A percentile compares a stretch with the other conserved stretches of the same genome.
These are phyloP conservation scores for Epichloe elymi DNA, from an alignment of 2,329 filamentous ascomycete genomes.

Conservation along the genomic window DNA sequence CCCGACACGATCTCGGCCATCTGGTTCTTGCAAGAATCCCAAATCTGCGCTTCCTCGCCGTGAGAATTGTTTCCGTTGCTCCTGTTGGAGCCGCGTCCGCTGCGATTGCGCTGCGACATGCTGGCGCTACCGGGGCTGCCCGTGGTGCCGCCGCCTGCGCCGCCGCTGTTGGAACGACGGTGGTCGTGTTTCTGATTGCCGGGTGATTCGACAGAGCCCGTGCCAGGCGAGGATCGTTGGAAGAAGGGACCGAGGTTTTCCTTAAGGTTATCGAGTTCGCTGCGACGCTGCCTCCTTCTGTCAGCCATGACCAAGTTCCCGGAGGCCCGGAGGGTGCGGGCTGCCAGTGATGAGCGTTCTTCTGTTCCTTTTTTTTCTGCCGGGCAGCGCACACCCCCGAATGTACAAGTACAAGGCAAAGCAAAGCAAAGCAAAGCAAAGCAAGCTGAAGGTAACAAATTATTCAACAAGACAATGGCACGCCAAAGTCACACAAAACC, in stretches of 20 bases:
- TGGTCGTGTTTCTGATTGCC: constrained; percentile 7
- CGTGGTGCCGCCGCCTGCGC: neutral
- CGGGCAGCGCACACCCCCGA: no score
- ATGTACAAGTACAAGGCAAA: no score
- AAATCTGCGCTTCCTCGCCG: constrained; percentile 31
- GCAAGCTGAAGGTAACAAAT: no score
- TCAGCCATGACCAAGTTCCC: constrained; percentile 18
- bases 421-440: no score
- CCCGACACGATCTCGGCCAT: constrained; percentile 25
- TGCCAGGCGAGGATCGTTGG: constrained; percentile 13
- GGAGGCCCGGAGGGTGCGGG: neutral
- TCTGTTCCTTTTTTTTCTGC: no score
- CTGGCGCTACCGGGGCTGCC: constrained; percentile 3
- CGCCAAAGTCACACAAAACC: no score
- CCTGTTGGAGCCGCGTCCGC: constrained; percentile 30
- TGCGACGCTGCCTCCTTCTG: constrained; percentile 18
- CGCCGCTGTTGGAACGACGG: constrained; percentile 7
- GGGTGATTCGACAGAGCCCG: neutral
- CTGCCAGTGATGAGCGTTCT: neutral
- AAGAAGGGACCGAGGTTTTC: constrained; percentile 23
- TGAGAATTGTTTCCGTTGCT: constrained; percentile 27
- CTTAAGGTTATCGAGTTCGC: constrained; percentile 20
- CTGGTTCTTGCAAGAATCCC: constrained; percentile 27
- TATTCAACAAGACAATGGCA: no score
- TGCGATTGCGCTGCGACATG: constrained; percentile 33